These are phyloP conservation scores for Exophiala alcalophila DNA, from an alignment of 2,329 filamentous ascomycete genomes.

Conservation along the genomic window DNA sequence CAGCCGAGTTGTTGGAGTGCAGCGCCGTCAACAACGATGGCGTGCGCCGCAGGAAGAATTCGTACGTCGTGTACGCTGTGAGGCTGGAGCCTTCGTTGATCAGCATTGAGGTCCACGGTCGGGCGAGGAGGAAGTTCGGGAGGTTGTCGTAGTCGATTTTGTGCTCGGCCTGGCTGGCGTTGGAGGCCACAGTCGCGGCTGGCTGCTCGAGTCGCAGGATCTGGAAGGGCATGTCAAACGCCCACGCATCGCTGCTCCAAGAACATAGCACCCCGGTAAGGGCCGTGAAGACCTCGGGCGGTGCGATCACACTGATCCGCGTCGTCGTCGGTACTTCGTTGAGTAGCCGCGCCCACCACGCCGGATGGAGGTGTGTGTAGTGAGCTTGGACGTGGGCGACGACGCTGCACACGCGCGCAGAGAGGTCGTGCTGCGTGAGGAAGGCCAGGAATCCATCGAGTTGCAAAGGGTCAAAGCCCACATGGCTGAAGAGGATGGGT, in stretches of 20 bases:
- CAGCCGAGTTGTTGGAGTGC: conserved; percentile 11
- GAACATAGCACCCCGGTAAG: conserved; percentile 59
- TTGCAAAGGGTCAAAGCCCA: conserved; percentile 40
- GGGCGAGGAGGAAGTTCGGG: conserved; percentile 52
- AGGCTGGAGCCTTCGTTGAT: conserved; percentile 75
- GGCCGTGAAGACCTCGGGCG: conserved; percentile 60
- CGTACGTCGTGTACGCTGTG: conserved; percentile 67
- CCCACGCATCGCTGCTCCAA: conserved; percentile 59
- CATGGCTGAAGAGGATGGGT: conserved; percentile 58
- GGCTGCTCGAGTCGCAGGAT: conserved; percentile 50
- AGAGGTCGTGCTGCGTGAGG: conserved; percentile 34
- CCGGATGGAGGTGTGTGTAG: conserved; percentile 41
- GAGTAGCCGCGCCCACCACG: conserved; percentile 58
- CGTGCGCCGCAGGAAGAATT: conserved; percentile 65
- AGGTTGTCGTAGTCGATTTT: conserved; percentile 25
- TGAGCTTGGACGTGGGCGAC: conserved; percentile 43
- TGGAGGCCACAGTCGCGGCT: too few relatives aligned
- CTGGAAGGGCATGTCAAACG: conserved; percentile 62
- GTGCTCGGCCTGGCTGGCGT: too few relatives aligned
- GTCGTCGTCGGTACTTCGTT: conserved; percentile 46
- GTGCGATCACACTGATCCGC: conserved; percentile 57
- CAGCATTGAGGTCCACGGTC: conserved; percentile 62
- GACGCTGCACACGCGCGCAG: conserved; percentile 46
- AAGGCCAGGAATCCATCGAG: conserved; percentile 41
- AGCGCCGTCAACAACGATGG: conserved; percentile 49